Base-by-base conservation (phyloP, 768 basidiomycete genomes). In the Strobilomyces dryophilus region DNA sequence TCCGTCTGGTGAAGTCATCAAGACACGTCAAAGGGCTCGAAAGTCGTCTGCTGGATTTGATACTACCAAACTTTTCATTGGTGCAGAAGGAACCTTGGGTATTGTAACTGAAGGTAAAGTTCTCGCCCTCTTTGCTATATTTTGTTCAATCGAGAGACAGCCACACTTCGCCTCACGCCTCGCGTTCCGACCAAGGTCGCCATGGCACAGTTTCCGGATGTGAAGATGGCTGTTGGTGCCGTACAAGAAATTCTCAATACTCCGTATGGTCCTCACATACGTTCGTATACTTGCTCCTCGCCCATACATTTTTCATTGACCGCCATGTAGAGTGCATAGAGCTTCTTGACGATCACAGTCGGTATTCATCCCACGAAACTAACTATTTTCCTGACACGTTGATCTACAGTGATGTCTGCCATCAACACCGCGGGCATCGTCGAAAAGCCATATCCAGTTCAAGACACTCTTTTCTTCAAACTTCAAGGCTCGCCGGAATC, bases 41-140 rank as follows among this genome's bases (percentile, higher is more conserved):
- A 95, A 97, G 65, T 92, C 89, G 4, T 80, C 92, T 1, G 89
- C 90, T 0, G 93, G 93, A 0, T 94, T 88, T 62, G 93, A 95
- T 62, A 78, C 80, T 1, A 93, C 89, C 0, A 94, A 94, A 66
- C 68, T 93, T 3, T 93, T 94, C 71, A 87, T 94, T 45, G 92
- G 92, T 5, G 89, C 90, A 3, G 92, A 94, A 68, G 92, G 92
- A 7, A 95, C 92, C 0, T 67, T 94, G 42, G 92, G 92, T 4
- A 87, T 95, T 58, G 82, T 95, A n/a, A 92, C 89, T 0, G 92
- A 94, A 74, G 86, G 87, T 79, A 49, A 45, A 60, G 17, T 26
- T 18, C 48, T 8, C 18, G 20, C 6, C 2, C 24, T 17, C 5
- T 17, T n/a, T 45, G n/a, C 2, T 15, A 20, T 9, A 18, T 41